A percentile compares a stretch with the other conserved stretches of the same genome.
These are phyloP conservation scores for Crucibulum laeve DNA, from an alignment of 768 basidiomycete genomes.

Conservation along the genomic window DNA sequence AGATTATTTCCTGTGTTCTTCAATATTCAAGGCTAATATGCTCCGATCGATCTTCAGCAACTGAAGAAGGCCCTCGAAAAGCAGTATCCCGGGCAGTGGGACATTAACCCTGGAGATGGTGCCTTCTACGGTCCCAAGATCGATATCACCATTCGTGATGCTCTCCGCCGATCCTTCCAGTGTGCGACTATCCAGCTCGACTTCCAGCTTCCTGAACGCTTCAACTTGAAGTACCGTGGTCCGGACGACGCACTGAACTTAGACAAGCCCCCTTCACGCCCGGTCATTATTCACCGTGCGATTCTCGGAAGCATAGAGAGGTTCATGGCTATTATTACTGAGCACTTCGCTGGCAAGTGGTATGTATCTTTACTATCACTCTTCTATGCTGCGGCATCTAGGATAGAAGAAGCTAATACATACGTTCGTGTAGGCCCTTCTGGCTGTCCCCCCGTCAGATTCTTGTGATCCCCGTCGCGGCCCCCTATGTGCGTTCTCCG, in stretches of 20 bases:
- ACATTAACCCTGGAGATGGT: conserved; percentile 91
- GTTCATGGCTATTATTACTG: conserved; percentile 95
- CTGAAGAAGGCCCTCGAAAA: conserved; percentile 79
- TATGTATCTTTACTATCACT: conserved; percentile 25
- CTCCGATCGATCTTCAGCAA: conserved; percentile 48
- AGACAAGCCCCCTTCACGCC: conserved; percentile 58
- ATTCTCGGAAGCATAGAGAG: conserved; percentile 92
- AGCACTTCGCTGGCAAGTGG: conserved; percentile 98
- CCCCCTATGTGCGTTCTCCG: conserved; percentile 66
- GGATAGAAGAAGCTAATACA: not conserved
- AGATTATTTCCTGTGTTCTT: conserved; percentile 11
- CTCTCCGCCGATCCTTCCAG: conserved; percentile 90
- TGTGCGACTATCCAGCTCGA: conserved; percentile 99
- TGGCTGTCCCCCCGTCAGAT: conserved; percentile 98
- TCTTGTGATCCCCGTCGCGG: conserved; percentile 89
- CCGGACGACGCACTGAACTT: conserved; percentile 58
- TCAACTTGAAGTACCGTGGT: conserved; percentile 89
- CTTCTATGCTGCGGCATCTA: not conserved
- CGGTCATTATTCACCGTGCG: conserved; percentile 98
- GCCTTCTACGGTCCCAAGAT: conserved; percentile 99
- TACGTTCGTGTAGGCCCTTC: conserved; percentile 68
- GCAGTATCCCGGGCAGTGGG: conserved; percentile 86
- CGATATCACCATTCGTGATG: conserved; percentile 94
- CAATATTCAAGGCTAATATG: conserved; percentile 4
- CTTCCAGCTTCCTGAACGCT: conserved; percentile 96